Evolutionary conservation across 768 basidiomycete species (phyloP).

Genomic region (Rossbeevera mucosa): DNA sequence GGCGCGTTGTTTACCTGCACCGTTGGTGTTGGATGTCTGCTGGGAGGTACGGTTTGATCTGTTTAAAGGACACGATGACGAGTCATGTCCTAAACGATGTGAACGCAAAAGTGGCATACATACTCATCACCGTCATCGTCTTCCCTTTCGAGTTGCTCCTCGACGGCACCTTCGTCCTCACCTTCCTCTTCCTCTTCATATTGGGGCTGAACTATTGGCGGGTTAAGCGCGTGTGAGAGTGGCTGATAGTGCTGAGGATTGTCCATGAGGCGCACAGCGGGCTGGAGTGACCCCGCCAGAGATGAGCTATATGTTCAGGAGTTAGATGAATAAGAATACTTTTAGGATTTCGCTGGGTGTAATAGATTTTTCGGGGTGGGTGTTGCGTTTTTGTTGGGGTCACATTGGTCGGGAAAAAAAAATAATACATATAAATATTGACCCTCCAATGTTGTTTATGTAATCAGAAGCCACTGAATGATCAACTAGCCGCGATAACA

Average conservation of each 20-base stretch:
- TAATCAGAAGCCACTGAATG: too few relatives aligned
- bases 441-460: slow-evolving; percentile 17
- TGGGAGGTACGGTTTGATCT: slow-evolving; percentile 22
- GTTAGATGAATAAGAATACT: slow-evolving; percentile 16
- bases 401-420: slow-evolving; percentile 26
- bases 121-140: slow-evolving; percentile 40
- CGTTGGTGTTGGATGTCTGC: slow-evolving; percentile 12
- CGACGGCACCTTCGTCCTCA: slow-evolving; percentile 71
- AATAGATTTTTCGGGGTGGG: slow-evolving; percentile 28
- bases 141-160: slow-evolving; percentile 55
- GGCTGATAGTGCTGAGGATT: slow-evolving; percentile 80
- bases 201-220: slow-evolving; percentile 37
- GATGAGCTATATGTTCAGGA: slow-evolving; percentile 24
- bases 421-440: slow-evolving; percentile 23
- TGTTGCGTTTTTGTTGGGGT: slow-evolving; percentile 26
- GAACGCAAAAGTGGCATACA: slow-evolving; percentile 15
- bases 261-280: slow-evolving; percentile 36
- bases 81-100: background rate
- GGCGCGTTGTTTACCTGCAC: slow-evolving; percentile 18
- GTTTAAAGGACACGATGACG: slow-evolving; percentile 8
- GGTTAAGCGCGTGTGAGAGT: slow-evolving; percentile 72
- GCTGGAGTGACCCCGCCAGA: slow-evolving; percentile 1
- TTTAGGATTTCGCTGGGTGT: slow-evolving; percentile 29
- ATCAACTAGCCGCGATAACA: too few relatives aligned
- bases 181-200: slow-evolving; percentile 60